Base-by-base conservation (phyloP, 2,329 filamentous ascomycete genomes). In the Didymella segeticola region DNA sequence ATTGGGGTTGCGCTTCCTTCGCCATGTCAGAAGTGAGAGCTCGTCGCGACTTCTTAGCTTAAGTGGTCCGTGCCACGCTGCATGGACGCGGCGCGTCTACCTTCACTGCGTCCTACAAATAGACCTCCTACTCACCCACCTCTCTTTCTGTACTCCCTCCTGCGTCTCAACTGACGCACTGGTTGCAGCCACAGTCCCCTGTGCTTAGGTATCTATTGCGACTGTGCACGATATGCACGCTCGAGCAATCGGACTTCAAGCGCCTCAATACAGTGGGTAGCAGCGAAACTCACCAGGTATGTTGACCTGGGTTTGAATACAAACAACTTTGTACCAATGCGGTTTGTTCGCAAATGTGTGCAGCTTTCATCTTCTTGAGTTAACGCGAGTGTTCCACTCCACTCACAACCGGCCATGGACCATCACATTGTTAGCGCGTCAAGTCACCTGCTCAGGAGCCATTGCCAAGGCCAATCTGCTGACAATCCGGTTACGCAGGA, bases 1-100 rank as follows among this genome's bases (percentile, higher is more conserved):
- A 29, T 17, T 29, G 47, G 34, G 42, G 34, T 45, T 53, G 47
- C 43, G 47, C 47, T 33, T n/a, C 47, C 37, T 30, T 36, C 48
- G 47, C 53, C 43, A 49, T 45, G 43, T 52, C 37, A 38, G 33
- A 34, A 31, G 39, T 31, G 38, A 52, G 34, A 23, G 11, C 34
- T 37, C 34, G 14, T 36, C 33, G 33, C 33, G 33, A 55, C 39
- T 43, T 52, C 33, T 37, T 37, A 37, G 34, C 34, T 47, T 27
- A 25, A 20, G 26, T 8, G 25, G n/a, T 27, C 53, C 30, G 41
- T 29, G 30, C 30, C 36, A 30, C 19, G 5, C 12, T 23, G 20
- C 34, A 37, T 30, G 15, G 23, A 46, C 43, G 38, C 49, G 43
- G n/a, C 34, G 45, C 39, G 39, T 27, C 19, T 29, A 29, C 51